Evolutionary conservation across 805 yeast genomes (phyloP).

Genomic region (Dipodascus geniculatus): DNA sequence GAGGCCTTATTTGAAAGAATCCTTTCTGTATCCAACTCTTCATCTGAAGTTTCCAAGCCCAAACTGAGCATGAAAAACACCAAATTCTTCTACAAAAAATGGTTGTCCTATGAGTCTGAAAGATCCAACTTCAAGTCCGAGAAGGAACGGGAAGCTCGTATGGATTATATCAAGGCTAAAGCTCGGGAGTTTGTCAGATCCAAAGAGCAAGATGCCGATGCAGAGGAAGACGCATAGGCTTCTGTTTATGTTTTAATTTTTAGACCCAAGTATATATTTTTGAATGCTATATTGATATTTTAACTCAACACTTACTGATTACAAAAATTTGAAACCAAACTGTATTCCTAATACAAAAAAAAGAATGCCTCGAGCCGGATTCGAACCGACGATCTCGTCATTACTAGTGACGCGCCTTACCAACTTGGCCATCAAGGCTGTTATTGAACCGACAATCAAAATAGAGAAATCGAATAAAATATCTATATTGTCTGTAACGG

Average conservation of each 20-base stretch:
- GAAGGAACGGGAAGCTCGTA: slow-evolving; percentile 13
- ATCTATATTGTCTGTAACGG: neutral
- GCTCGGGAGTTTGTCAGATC: slow-evolving; percentile 61
- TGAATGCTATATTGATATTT: too few relatives aligned
- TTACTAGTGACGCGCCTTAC: slow-evolving; percentile 81
- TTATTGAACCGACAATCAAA: neutral
- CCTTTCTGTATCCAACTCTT: slow-evolving; percentile 17
- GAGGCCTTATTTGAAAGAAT: slow-evolving; percentile 80
- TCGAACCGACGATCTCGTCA: slow-evolving; percentile 72
- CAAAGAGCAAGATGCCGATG: slow-evolving; percentile 14
- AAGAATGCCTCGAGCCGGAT: slow-evolving; percentile 49
- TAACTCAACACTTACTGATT: too few relatives aligned
- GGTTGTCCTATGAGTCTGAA: slow-evolving; percentile 73
- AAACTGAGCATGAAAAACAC: slow-evolving; percentile 82
- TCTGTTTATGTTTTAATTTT: neutral
- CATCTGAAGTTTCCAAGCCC: slow-evolving; percentile 21
- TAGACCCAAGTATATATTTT: neutral
- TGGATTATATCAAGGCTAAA: slow-evolving; percentile 79
- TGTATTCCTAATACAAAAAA: slow-evolving; percentile 13
- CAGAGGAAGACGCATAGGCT: neutral
- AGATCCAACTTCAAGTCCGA: slow-evolving; percentile 49
- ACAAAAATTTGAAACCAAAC: too few relatives aligned
- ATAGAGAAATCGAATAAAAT: neutral
- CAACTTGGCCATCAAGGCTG: slow-evolving; percentile 47
- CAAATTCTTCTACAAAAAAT: slow-evolving; percentile 85